These are phyloP conservation scores for Lepidopterella palustris DNA, from an alignment of 495 filamentous ascomycete genomes.

Conservation along the genomic window DNA sequence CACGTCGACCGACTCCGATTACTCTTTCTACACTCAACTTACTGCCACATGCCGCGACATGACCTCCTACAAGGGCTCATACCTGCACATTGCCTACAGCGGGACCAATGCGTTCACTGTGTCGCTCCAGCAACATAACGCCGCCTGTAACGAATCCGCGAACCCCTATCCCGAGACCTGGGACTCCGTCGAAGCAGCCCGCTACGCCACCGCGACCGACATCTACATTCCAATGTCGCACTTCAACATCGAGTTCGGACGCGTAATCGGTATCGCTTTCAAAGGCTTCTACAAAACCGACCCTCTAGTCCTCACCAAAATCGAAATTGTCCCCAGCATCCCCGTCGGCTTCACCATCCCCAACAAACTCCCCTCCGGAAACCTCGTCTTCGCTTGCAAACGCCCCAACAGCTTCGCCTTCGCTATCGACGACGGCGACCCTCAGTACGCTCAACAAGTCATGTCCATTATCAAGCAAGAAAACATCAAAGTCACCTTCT, in stretches of 20 bases:
- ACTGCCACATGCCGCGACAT: conserved; percentile 55
- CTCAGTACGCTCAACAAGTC: conserved; percentile 54
- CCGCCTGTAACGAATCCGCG: conserved; percentile 49
- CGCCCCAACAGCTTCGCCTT: conserved; percentile 71
- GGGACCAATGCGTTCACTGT: conserved; percentile 63
- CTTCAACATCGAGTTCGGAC: conserved; percentile 57
- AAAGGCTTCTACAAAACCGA: conserved; percentile 59
- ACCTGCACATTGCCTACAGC: conserved; percentile 65
- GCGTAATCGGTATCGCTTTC: conserved; percentile 58
- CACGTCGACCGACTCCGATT: conserved; percentile 59
- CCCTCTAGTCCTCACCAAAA: conserved; percentile 48
- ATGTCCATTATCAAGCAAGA: conserved; percentile 59
- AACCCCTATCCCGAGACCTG: conserved; percentile 68
- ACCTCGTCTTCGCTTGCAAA: conserved; percentile 58
- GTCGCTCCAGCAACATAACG: conserved; percentile 67
- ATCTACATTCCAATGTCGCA: conserved; percentile 72
- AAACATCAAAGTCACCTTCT: conserved; percentile 65
- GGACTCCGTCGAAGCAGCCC: conserved; percentile 63
- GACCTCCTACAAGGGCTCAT: conserved; percentile 48
- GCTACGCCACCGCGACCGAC: conserved; percentile 54
- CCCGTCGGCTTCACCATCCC: conserved; percentile 50
- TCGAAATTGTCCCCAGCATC: conserved; percentile 57
- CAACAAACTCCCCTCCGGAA: conserved; percentile 56
- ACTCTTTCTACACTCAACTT: conserved; percentile 63
- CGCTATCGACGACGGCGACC: conserved; percentile 73